Conservation (phyloP, 192 early-diverging fungal species). For the Hyaloraphidium curvatum region DNA sequence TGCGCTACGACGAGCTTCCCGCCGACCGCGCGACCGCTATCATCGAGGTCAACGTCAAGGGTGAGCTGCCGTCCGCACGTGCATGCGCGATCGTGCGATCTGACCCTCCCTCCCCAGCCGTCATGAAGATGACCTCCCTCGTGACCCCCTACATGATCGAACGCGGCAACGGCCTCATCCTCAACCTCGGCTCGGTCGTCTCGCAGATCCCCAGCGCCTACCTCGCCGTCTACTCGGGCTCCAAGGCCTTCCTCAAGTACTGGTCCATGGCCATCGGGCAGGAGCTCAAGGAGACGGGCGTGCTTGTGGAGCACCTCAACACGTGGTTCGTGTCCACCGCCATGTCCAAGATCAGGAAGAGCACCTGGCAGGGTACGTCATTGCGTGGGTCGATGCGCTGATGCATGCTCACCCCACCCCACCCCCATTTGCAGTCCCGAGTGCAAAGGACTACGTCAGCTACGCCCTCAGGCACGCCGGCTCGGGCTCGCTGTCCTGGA, state of each 20-base stretch:
- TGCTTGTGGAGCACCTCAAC: conserved; percentile 80
- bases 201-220: conserved; percentile 66
- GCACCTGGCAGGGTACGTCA: too few relatives aligned
- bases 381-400: too few relatives aligned
- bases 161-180: conserved; percentile 16
- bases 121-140: not conserved
- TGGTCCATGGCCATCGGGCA: conserved; percentile 78
- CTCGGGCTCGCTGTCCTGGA: conserved; percentile 40
- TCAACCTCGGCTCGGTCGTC: conserved; percentile 84
- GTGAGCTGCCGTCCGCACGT: too few relatives aligned
- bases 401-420: too few relatives aligned
- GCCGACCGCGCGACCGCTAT: too few relatives aligned
- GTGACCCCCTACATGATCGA: not conserved
- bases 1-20: conserved; percentile 57
- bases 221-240: conserved; percentile 77
- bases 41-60: conserved; percentile 73
- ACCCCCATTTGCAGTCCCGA: too few relatives aligned
- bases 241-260: conserved; percentile 76
- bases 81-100: too few relatives aligned
- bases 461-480: conserved; percentile 31
- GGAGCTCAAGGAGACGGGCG: conserved; percentile 45
- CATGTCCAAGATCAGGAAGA: conserved; percentile 80
- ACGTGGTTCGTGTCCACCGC: conserved; percentile 89
- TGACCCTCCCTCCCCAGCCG: not conserved
- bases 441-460: conserved; percentile 57